Percentiles rank a stretch among this genome's conserved stretches.
phyloP scores from a whole-genome alignment of 768 basidiomycete species.

The Thelephora aurantiotincta region DNA sequence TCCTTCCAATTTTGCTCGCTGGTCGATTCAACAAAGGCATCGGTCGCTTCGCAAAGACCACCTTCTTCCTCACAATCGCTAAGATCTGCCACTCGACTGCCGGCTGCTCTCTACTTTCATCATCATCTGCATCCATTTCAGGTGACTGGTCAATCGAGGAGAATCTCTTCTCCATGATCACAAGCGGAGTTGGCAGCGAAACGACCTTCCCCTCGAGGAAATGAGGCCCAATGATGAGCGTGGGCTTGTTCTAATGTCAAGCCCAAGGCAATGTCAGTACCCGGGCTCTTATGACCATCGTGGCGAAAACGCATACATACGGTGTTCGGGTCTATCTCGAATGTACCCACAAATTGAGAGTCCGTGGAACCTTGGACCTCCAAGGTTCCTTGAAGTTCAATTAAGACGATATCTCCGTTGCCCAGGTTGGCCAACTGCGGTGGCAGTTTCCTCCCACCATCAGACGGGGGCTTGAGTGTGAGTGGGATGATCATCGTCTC shows the following conservation, averaged over 20 bases:
- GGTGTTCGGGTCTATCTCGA: constrained; percentile 45
- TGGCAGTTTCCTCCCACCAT: constrained; percentile 36
- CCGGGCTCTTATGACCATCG: background rate
- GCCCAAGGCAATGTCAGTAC: constrained; percentile 1
- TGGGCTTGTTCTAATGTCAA: constrained; percentile 50
- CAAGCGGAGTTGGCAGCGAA: constrained; percentile 65
- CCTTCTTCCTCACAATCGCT: constrained; percentile 68
- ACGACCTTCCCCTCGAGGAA: constrained; percentile 80
- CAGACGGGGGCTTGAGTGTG: constrained; percentile 19
- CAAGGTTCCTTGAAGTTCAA: constrained; percentile 80
- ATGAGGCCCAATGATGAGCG: constrained; percentile 76
- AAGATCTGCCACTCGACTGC: constrained; percentile 39
- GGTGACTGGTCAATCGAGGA: constrained; percentile 1
- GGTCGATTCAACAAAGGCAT: constrained; percentile 41
- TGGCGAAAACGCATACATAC: constrained; percentile 24
- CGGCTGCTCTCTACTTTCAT: constrained; percentile 8
- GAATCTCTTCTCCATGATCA: constrained; percentile 39
- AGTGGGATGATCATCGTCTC: constrained; percentile 54
- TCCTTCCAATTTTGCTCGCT: no score
- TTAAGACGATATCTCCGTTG: constrained; percentile 63
- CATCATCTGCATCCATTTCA: constrained; percentile 11
- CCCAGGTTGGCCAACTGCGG: constrained; percentile 58
- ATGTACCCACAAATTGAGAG: constrained; percentile 65
- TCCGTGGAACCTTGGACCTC: constrained; percentile 56
- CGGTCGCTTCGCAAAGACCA: constrained; percentile 72